Conservation (phyloP, 768 basidiomycete genomes). For the Macrocybe gigantea region DNA sequence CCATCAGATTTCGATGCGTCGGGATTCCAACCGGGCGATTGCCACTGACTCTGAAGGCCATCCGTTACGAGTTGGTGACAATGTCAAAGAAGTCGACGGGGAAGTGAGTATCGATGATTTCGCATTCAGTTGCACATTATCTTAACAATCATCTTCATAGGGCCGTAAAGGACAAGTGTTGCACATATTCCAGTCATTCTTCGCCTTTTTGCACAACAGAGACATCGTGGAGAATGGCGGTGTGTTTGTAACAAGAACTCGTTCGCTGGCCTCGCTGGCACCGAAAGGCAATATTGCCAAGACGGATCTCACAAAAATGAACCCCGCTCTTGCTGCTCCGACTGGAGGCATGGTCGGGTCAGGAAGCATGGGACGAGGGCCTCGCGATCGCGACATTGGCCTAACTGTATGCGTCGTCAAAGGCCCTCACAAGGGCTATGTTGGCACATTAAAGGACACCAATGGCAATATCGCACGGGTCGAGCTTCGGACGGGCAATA, state of each 20-base stretch:
- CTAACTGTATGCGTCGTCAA: slow-evolving; percentile 73
- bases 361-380: slow-evolving; percentile 71
- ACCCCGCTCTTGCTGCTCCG: slow-evolving; percentile 64
- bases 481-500: slow-evolving; percentile 85
- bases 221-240: slow-evolving; percentile 89
- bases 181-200: slow-evolving; percentile 92
- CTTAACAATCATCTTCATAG: slow-evolving; percentile 26
- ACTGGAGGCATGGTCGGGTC: slow-evolving; percentile 78
- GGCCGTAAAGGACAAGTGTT: slow-evolving; percentile 84
- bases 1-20: slow-evolving; percentile 90
- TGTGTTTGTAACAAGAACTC: slow-evolving; percentile 87
- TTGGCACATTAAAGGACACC: slow-evolving; percentile 92
- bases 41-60: slow-evolving; percentile 88
- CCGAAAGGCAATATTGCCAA: slow-evolving; percentile 77
- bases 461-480: slow-evolving; percentile 85
- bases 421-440: slow-evolving; percentile 86
- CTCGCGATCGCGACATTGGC: slow-evolving; percentile 80
- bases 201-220: slow-evolving; percentile 90
- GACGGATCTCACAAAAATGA: slow-evolving; percentile 87
- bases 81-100: slow-evolving; percentile 87
- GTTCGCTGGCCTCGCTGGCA: slow-evolving; percentile 76
- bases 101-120: slow-evolving; percentile 49
- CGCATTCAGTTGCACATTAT: slow-evolving; percentile 6
- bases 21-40: slow-evolving; percentile 74
- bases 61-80: slow-evolving; percentile 82